Evolutionary conservation across 306 rosid genomes (phyloP).

Genomic region (Fagus crenata): DNA sequence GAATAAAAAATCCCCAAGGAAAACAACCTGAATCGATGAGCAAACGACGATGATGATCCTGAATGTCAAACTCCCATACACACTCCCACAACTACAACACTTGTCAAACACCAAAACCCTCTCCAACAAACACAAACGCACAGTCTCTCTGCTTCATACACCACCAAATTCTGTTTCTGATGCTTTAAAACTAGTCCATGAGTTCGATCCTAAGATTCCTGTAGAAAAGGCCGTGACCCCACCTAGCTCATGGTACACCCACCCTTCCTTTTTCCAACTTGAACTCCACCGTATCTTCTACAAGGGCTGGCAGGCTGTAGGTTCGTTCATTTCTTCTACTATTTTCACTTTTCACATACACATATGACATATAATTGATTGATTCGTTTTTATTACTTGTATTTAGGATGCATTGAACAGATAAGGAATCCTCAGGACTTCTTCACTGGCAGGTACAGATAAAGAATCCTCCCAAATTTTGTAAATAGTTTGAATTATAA

Average conservation of each 20-base stretch:
- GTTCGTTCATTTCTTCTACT: conserved; percentile 39
- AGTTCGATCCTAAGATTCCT: conserved; percentile 71
- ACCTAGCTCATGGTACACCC: conserved; percentile 81
- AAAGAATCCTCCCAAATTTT: not conserved
- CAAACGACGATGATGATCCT: no score
- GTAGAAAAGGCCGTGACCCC: conserved; percentile 77
- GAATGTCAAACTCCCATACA: no score
- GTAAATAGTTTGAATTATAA: no score
- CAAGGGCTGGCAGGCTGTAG: conserved; percentile 84
- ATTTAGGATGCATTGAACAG: conserved; percentile 68
- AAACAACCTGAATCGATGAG: no score
- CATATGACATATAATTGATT: not conserved
- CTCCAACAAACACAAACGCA: conserved; percentile 21
- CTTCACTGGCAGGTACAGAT: conserved; percentile 78
- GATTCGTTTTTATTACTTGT: not conserved
- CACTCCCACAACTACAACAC: no score
- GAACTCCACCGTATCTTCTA: conserved; percentile 77
- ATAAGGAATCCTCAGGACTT: conserved; percentile 55
- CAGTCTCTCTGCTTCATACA: no score
- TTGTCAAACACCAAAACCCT: not conserved
- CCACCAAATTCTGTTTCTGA: conserved; percentile 6
- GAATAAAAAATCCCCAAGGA: no score
- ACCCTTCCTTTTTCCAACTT: conserved; percentile 54
- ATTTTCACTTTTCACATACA: not conserved
- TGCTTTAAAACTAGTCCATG: conserved; percentile 33